Evolutionary conservation across 257 asterid species (phyloP).

Genomic region (Striga asiatica): DNA sequence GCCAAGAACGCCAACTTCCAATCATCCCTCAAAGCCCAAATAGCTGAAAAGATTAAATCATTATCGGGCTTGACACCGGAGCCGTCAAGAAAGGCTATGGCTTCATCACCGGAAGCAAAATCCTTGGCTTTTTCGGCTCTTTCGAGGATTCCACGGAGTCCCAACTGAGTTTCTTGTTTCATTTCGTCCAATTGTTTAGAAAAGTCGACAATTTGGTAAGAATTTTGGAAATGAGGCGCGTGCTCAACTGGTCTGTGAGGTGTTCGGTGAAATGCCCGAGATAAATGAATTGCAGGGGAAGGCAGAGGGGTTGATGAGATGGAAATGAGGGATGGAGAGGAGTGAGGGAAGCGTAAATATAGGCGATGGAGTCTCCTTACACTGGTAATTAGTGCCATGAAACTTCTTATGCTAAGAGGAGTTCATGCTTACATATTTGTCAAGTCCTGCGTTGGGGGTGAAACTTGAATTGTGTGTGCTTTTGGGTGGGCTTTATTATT

Average conservation of each 20-base stretch:
- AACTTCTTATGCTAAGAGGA: constrained; percentile 12
- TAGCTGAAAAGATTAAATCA: constrained; percentile 39
- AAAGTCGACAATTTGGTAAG: constrained; percentile 27
- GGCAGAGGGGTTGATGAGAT: background rate
- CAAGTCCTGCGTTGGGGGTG: too few relatives aligned
- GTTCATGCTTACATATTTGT: constrained; percentile 11
- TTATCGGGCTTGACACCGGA: constrained; percentile 37
- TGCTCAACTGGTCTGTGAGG: background rate
- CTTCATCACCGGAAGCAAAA: constrained; percentile 61
- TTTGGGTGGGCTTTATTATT: too few relatives aligned
- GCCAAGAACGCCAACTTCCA: constrained; percentile 81
- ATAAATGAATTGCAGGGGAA: constrained; percentile 3
- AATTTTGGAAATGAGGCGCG: constrained; percentile 10
- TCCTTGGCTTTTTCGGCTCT: constrained; percentile 37
- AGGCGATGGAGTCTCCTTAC: constrained; percentile 35
- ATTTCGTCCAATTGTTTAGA: constrained; percentile 4
- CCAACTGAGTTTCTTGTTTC: constrained; percentile 18
- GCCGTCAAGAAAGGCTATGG: constrained; percentile 56
- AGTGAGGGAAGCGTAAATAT: constrained; percentile 11
- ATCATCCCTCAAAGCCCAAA: constrained; percentile 64
- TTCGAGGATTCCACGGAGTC: constrained; percentile 30
- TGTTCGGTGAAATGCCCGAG: constrained; percentile 63
- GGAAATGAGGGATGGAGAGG: constrained; percentile 13
- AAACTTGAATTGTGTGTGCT: too few relatives aligned
- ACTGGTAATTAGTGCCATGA: constrained; percentile 28